A percentile compares a stretch with the other conserved stretches of the same genome.
These are phyloP conservation scores for Lactarius evosmus DNA, from an alignment of 768 basidiomycete genomes.

Conservation along the genomic window DNA sequence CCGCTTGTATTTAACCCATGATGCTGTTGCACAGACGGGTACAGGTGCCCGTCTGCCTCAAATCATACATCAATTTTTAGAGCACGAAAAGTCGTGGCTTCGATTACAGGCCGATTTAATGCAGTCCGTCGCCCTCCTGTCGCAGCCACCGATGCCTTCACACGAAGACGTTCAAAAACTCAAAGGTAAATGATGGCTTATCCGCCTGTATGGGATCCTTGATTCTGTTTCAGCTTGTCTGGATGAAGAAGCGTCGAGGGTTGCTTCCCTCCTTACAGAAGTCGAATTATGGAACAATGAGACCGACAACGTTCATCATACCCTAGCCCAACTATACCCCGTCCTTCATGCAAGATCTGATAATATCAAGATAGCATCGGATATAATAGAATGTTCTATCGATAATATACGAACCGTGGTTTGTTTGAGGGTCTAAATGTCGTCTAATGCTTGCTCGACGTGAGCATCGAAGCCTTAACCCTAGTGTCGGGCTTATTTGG, in stretches of 20 bases:
- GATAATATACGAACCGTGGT: conserved; percentile 18
- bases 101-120: conserved; percentile 16
- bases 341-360: conserved; percentile 21
- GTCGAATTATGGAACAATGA: conserved; percentile 5
- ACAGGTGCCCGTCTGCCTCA: conserved; percentile 1
- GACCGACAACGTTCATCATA: background rate
- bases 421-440: background rate
- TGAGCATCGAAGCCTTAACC: conserved; percentile 18
- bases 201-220: background rate
- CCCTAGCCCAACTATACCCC: conserved; percentile 13
- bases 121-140: conserved; percentile 15
- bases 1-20: background rate
- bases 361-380: conserved; percentile 12
- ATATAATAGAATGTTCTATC: conserved; percentile 23
- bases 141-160: conserved; percentile 15
- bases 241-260: conserved; percentile 5
- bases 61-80: conserved; percentile 24
- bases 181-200: background rate
- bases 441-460: background rate
- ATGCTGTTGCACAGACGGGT: conserved; percentile 3
- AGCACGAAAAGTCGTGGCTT: conserved; percentile 23
- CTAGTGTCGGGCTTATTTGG: background rate
- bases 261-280: conserved; percentile 14
- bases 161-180: conserved; percentile 12
- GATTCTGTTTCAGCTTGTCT: conserved; percentile 13